phyloP scores from a whole-genome alignment of 208 protist genomes.

The Trichomonas tenax region DNA sequence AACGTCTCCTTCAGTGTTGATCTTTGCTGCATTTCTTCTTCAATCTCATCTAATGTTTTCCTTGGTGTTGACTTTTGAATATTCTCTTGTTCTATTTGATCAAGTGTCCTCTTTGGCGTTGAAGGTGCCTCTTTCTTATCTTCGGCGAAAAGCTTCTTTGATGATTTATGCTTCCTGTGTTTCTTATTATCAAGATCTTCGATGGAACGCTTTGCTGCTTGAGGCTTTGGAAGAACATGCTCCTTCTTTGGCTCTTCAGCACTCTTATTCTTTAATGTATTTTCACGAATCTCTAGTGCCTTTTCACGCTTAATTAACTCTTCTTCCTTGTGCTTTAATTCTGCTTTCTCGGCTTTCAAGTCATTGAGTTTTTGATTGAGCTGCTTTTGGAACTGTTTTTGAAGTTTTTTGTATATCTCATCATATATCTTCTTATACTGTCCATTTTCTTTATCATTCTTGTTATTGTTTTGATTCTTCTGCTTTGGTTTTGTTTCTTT shows the following conservation, averaged over 20 bases:
- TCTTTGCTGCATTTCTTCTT: background rate
- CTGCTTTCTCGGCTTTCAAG: background rate
- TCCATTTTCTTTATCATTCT: background rate
- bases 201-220: background rate
- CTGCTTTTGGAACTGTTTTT: background rate
- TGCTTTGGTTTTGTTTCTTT: background rate
- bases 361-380: background rate
- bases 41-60: background rate
- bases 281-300: background rate
- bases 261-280: background rate
- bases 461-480: background rate
- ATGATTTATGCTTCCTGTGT: background rate
- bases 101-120: background rate
- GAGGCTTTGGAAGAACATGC: background rate
- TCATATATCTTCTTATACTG: background rate
- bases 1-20: too few species aligned
- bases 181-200: background rate
- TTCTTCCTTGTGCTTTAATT: background rate
- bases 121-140: background rate
- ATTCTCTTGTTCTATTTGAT: background rate
- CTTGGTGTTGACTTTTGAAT: background rate
- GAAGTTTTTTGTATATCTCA: background rate
- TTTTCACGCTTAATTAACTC: background rate
- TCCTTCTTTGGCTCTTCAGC: background rate
- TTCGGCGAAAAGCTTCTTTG: background rate